Base-by-base conservation (phyloP, 306 rosid genomes). In the Phaseolus lunatus region DNA sequence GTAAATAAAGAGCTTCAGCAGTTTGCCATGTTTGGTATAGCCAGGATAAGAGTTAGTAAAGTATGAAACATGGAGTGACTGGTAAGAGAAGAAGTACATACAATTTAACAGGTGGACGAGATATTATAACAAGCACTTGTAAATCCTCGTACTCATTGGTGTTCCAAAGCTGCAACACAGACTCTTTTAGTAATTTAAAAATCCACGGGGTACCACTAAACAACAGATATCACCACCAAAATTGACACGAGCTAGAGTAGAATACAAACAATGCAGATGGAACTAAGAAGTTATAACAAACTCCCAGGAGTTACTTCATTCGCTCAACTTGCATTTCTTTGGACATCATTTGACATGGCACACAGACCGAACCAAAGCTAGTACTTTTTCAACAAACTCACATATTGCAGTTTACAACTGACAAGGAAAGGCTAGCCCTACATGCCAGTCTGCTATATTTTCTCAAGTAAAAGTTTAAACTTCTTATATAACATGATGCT, bases 51-150 rank as follows among this genome's bases (percentile, higher is more conserved):
- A 63, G 61, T 76, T 57, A 9, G n/a, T 29, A 16, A 61, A 72
- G 29, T 69, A 68, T 7, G 67, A 39, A 73, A 78, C 27, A 19
- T 13, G 11, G 78, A 80, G 77, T 80, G 37, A 73, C 78, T 49
- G 78, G 47, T 48, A 71, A 70, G 54, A 78, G 74, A 63, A 78
- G 79, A 67, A 80, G 78, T 67, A 72, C 97, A 3, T 88, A 95
- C 99, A 88, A 90, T 88, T 92, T 95, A 78, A 85, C 76, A 0
- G 99, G 97, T 0, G 99, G 97, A 71, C 97, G 92, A 63, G 99
- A 92, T 82, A 92, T 85, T 78, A 86, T 73, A 47, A 80, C 97
- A 47, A 95, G 94, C 80, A 89, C 62, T 83, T 92, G 97, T 84
- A 95, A 82, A 84, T 95, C 99, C 82, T 90, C 94, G 0, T 84